Percentiles rank a stretch among this genome's conserved stretches.
These are phyloP conservation scores for Terfezia claveryi DNA, from an alignment of 495 filamentous ascomycete genomes.

Conservation along the genomic window DNA sequence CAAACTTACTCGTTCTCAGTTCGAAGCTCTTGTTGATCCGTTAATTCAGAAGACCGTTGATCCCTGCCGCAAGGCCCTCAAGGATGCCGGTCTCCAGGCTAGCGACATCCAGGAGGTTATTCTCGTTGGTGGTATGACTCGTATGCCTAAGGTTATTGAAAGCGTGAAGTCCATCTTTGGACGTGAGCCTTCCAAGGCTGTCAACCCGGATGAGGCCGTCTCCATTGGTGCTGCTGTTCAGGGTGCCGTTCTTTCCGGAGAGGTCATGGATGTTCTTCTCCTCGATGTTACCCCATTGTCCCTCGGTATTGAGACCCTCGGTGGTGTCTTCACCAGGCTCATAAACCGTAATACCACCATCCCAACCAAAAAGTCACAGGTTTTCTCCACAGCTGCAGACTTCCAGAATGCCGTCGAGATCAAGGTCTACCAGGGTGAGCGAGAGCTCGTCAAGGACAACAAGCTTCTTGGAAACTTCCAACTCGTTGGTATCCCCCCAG, in stretches of 20 bases:
- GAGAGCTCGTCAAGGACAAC: slow-evolving; percentile 98
- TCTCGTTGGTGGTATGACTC: slow-evolving; percentile 97
- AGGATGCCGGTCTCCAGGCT: slow-evolving; percentile 83
- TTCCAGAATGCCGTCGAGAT: slow-evolving; percentile 99
- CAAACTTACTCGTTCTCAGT: slow-evolving; percentile 80
- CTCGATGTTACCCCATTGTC: slow-evolving; percentile 95
- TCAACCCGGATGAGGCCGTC: slow-evolving; percentile 98
- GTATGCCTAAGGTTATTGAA: slow-evolving; percentile 98
- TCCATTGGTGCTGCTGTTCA: slow-evolving; percentile 97
- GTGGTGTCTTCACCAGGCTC: slow-evolving; percentile 95
- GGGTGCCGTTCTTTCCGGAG: slow-evolving; percentile 88
- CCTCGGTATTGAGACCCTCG: slow-evolving; percentile 97
- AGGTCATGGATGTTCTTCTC: slow-evolving; percentile 87
- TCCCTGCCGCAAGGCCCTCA: slow-evolving; percentile 89
- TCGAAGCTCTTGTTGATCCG: slow-evolving; percentile 82
- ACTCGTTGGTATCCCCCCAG: slow-evolving; percentile 91
- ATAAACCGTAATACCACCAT: slow-evolving; percentile 99
- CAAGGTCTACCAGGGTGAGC: slow-evolving; percentile 99
- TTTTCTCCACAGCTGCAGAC: slow-evolving; percentile 95
- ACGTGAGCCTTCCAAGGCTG: slow-evolving; percentile 92
- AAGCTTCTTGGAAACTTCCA: slow-evolving; percentile 99
- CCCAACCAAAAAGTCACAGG: slow-evolving; percentile 97
- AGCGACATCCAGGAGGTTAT: slow-evolving; percentile 98
- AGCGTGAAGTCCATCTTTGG: slow-evolving; percentile 96
- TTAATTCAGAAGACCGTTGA: slow-evolving; percentile 71